Conservation (phyloP, 2,329 filamentous ascomycete species). For the Pestalotiopsis sp. region DNA sequence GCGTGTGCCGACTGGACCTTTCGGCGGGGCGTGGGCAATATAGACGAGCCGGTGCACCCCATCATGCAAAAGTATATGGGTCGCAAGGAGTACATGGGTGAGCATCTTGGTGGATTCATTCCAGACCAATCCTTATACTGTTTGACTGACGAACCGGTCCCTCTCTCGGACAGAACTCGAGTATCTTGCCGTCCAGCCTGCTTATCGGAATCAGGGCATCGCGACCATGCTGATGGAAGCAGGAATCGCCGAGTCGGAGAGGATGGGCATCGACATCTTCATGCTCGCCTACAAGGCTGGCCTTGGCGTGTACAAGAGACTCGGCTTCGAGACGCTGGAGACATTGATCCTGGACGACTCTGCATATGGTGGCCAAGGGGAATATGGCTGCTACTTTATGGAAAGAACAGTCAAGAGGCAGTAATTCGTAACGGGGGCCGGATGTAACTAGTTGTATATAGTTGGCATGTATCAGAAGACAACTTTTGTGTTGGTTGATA, state of each 20-base stretch:
- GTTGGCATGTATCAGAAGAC: background rate
- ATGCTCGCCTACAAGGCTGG: constrained; percentile 23
- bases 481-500: background rate
- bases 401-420: constrained; percentile 17
- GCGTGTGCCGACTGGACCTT: constrained; percentile 18
- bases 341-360: constrained; percentile 24
- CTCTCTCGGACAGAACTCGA: constrained; percentile 22
- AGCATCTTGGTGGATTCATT: background rate
- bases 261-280: constrained; percentile 25
- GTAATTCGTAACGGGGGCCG: background rate
- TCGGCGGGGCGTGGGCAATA: constrained; percentile 11
- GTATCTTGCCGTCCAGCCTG: constrained; percentile 28
- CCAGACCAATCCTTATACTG: background rate
- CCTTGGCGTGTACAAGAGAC: constrained; percentile 21
- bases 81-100: constrained; percentile 20
- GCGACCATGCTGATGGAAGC: constrained; percentile 21
- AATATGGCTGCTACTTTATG: constrained; percentile 24
- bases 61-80: constrained; percentile 15
- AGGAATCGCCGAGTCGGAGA: constrained; percentile 23
- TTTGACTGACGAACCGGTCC: background rate
- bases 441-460: background rate
- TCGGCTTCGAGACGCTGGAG: constrained; percentile 23
- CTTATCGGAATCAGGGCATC: constrained; percentile 23
- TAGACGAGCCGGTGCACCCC: constrained; percentile 16
- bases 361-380: constrained; percentile 21